A percentile compares a stretch with the other conserved stretches of the same genome.
Conservation (phyloP, 768 basidiomycete species). For the Suillus placidus region DNA sequence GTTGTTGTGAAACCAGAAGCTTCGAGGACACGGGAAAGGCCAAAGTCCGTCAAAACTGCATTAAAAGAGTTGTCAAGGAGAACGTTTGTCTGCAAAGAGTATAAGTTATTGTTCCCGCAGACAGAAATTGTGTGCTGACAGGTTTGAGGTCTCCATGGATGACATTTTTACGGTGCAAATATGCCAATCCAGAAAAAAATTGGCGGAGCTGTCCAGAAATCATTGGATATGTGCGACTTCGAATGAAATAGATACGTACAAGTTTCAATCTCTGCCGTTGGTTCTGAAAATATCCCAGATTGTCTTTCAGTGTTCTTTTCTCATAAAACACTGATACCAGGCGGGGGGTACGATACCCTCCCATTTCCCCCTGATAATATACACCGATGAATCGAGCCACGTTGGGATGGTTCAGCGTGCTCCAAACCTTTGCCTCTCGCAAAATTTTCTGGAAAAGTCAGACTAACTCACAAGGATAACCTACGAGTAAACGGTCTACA, state of each 20-base stretch:
- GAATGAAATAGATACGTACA: slow-evolving; percentile 16
- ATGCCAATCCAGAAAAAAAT: slow-evolving; percentile 25
- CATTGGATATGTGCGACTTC: not conserved
- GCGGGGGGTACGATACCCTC: slow-evolving; percentile 21
- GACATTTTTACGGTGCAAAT: slow-evolving; percentile 25
- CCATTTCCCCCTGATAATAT: slow-evolving; percentile 19
- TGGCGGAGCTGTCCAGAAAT: slow-evolving; percentile 22
- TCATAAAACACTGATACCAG: slow-evolving; percentile 32
- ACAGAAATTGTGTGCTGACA: slow-evolving; percentile 21
- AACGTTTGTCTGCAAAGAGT: slow-evolving; percentile 36
- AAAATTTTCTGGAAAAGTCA: slow-evolving; percentile 26
- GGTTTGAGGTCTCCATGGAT: slow-evolving; percentile 44
- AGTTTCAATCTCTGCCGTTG: slow-evolving; percentile 22
- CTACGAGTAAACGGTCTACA: not conserved
- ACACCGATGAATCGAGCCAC: slow-evolving; percentile 30
- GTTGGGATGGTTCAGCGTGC: slow-evolving; percentile 24
- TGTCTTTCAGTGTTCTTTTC: slow-evolving; percentile 23
- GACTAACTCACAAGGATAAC: not conserved
- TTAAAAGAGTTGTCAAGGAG: slow-evolving; percentile 35
- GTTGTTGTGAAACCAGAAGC: slow-evolving; percentile 40
- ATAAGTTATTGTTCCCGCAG: not conserved
- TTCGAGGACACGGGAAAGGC: slow-evolving; percentile 41
- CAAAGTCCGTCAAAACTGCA: slow-evolving; percentile 42
- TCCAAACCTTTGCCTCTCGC: slow-evolving; percentile 33
- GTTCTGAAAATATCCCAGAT: slow-evolving; percentile 16